Evolutionary conservation across 371 early-diverging fungal genomes (phyloP), one percentile per base, ranked within the genome.

Genomic region (Actinomortierella ambigua): DNA sequence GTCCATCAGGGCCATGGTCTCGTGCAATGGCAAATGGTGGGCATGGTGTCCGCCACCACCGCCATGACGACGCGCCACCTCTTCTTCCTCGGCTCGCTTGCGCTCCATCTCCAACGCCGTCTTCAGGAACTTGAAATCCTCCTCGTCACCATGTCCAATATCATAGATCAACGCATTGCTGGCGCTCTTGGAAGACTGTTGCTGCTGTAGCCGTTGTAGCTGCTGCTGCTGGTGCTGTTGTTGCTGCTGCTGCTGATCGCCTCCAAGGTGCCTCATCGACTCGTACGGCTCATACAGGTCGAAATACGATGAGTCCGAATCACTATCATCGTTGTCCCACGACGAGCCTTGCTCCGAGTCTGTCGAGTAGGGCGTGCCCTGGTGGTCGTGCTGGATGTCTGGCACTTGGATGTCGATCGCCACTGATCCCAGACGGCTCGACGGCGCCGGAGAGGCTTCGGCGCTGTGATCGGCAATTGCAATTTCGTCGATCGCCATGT

Each of bases 81-180:
- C 51, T 26, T 59, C 67, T 27, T 68, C 64, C 28, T 58, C 59
- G 1, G 62, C 59, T 23, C 57, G 42, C 53, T 66, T 65, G 34
- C 76, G 68, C 63, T 75, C 64, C 20, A 65, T 52, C 50, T 83
- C 67, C 44, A 87, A 54, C 3, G 82, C 85, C 40, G 78, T 57
- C 24, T 82, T 71, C 65, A 87, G 63, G 54, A 83, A 87, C 26
- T 63, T 65, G 55, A 77, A 82, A 42, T 85, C 87, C 57, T 87
- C 87, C 13, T 76, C 80, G 55, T 85, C 85, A 0, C 71, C 71
- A 17, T 57, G 55, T 22, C 34, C 62, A 39, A 71, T 59, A 26
- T 56, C 55, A 27, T 62, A 34, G 9, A 34, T 56, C 39, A 50
- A 22, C 2, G 50, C 52, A 11, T 50, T 29, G 34, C 34, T 34